phyloP scores from a whole-genome alignment of 371 early-diverging fungal species.

The Rhizomucor pusillus region DNA sequence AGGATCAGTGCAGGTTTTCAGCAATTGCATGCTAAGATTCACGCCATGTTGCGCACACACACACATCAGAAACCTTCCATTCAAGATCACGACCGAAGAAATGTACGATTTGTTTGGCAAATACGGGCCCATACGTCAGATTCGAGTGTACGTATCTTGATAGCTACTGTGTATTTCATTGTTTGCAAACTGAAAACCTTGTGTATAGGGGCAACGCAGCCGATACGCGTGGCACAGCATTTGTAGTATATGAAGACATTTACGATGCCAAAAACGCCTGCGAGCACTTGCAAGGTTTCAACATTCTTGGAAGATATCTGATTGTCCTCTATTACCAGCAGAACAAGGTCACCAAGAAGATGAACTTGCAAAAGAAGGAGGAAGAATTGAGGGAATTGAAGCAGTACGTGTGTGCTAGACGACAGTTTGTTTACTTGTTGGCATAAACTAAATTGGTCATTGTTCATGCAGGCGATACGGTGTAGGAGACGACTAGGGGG shows the following conservation, averaged over 20 bases:
- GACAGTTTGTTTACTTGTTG: neutral
- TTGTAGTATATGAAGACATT: constrained; percentile 97
- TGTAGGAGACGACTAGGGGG: constrained; percentile 29
- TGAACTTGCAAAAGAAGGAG: constrained; percentile 84
- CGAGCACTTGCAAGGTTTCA: constrained; percentile 93
- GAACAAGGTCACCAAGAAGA: constrained; percentile 76
- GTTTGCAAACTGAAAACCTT: neutral
- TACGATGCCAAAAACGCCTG: constrained; percentile 96
- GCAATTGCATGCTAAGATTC: neutral
- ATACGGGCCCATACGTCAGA: constrained; percentile 95
- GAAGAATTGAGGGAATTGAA: constrained; percentile 82
- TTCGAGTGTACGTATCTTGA: constrained; percentile 63
- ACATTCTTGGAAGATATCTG: constrained; percentile 92
- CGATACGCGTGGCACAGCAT: constrained; percentile 93
- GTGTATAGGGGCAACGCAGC: constrained; percentile 70
- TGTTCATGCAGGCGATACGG: constrained; percentile 34
- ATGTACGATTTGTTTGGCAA: constrained; percentile 97
- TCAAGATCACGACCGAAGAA: constrained; percentile 92
- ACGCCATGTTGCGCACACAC: neutral
- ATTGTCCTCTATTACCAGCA: constrained; percentile 93
- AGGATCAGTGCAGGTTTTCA: neutral
- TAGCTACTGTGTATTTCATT: neutral
- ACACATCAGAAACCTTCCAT: constrained; percentile 79
- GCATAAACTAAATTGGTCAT: too few species aligned
- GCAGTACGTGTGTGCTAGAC: constrained; percentile 42